phyloP scores from a whole-genome alignment of 495 filamentous ascomycete species.

The Neurospora sp. region DNA sequence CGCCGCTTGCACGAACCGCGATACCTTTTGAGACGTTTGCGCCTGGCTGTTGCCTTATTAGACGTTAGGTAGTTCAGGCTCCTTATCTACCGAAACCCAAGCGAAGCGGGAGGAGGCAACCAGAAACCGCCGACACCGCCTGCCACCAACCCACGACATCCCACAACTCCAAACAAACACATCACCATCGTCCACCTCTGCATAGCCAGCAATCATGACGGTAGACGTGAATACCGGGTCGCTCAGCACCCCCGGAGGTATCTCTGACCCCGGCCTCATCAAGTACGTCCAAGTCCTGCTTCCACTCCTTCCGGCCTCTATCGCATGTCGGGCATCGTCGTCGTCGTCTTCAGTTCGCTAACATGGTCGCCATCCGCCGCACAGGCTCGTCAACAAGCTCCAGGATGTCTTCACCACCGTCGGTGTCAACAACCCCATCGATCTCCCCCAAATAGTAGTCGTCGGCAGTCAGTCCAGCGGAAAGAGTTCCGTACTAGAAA shows the following conservation, averaged over 20 bases:
- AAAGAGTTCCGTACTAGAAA: conserved; percentile 99
- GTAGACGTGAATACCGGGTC: conserved; percentile 18
- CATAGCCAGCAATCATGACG: conserved; percentile 16
- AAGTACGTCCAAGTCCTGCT: conserved; percentile 29
- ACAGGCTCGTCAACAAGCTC: conserved; percentile 93
- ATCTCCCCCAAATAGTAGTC: conserved; percentile 96
- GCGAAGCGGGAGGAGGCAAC: not conserved
- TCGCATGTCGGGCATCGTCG: conserved; percentile 10
- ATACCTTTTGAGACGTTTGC: not conserved
- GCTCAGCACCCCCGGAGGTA: conserved; percentile 38
- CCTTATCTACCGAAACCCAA: not conserved
- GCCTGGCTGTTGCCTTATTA: not conserved
- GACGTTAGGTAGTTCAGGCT: not conserved
- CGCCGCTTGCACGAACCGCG: not conserved
- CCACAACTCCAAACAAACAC: not conserved
- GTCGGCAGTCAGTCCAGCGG: conserved; percentile 98
- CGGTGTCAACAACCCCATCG: conserved; percentile 98
- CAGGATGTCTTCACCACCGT: conserved; percentile 99
- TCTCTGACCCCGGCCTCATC: conserved; percentile 51
- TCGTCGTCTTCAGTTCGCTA: conserved; percentile 14
- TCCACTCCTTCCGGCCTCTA: not conserved
- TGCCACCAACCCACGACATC: not conserved
- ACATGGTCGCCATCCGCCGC: conserved; percentile 11
- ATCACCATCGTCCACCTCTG: not conserved
- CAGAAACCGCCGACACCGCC: not conserved